A percentile compares a stretch with the other conserved stretches of the same genome.
Evolutionary conservation across 2,329 filamentous ascomycete species (phyloP).

Genomic region (Tolypocladium paradoxum): DNA sequence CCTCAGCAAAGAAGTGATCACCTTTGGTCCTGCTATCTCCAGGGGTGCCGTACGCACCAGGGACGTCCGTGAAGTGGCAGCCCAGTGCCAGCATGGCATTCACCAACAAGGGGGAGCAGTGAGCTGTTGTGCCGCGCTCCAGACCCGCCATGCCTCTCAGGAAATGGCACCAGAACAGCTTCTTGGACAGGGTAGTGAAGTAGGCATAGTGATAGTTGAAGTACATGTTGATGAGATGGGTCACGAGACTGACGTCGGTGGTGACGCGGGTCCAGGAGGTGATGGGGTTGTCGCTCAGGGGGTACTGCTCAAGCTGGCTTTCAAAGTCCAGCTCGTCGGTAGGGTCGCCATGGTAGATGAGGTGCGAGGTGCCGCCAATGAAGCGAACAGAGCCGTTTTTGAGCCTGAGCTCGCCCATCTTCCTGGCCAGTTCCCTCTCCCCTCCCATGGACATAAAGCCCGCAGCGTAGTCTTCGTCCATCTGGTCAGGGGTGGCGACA

Average conservation of each 20-base stretch:
- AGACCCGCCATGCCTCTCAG: conserved; percentile 53
- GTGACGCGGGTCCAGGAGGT: conserved; percentile 85
- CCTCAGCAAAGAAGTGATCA: conserved; percentile 92
- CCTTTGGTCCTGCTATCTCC: conserved; percentile 78
- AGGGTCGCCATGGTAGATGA: conserved; percentile 64
- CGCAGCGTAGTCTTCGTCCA: conserved; percentile 27
- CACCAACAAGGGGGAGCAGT: conserved; percentile 83
- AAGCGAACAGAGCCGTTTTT: conserved; percentile 84
- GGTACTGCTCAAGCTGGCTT: conserved; percentile 33
- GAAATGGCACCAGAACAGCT: conserved; percentile 80
- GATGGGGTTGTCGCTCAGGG: conserved; percentile 55
- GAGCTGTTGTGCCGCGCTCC: conserved; percentile 45
- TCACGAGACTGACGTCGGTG: conserved; percentile 64
- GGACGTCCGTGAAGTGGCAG: conserved; percentile 78
- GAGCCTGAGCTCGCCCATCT: conserved; percentile 83
- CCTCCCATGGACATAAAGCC: conserved; percentile 33
- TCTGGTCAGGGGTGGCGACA: conserved; percentile 21
- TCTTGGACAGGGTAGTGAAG: conserved; percentile 83
- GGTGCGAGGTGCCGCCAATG: conserved; percentile 86
- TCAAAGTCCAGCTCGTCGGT: conserved; percentile 26
- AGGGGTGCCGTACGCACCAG: conserved; percentile 58
- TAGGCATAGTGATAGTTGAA: conserved; percentile 97
- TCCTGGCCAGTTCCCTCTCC: conserved; percentile 77
- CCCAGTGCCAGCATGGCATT: conserved; percentile 90
- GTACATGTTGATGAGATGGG: conserved; percentile 92